phyloP scores from a whole-genome alignment of 805 yeast species.

The Lipomyces starkeyi region DNA sequence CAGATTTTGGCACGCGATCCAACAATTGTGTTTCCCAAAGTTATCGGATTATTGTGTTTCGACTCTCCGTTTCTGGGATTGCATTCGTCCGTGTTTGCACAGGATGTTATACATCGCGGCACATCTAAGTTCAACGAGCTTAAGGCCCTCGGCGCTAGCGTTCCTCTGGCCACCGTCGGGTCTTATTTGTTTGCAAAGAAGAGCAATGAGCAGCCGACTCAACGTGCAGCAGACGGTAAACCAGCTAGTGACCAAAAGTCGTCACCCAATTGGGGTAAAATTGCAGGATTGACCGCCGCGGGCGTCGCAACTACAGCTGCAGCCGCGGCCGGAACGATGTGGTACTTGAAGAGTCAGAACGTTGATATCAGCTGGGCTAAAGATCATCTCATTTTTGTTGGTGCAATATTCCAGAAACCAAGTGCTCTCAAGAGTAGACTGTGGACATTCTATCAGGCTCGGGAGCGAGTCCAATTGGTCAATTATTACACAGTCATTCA shows the following conservation, averaged over 20 bases:
- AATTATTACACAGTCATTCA: slow-evolving; percentile 28
- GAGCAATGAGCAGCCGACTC: slow-evolving; percentile 29
- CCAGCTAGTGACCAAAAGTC: slow-evolving; percentile 3
- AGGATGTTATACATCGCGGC: slow-evolving; percentile 33
- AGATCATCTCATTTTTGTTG: slow-evolving; percentile 33
- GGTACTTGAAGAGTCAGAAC: slow-evolving; percentile 34
- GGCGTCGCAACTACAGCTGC: slow-evolving; percentile 36
- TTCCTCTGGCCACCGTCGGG: slow-evolving; percentile 30
- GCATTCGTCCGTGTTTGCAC: slow-evolving; percentile 36
- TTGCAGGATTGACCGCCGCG: slow-evolving; percentile 33
- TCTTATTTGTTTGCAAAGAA: slow-evolving; percentile 36
- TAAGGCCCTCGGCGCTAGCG: slow-evolving; percentile 15
- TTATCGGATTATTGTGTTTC: slow-evolving; percentile 34
- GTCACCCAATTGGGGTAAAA: slow-evolving; percentile 31
- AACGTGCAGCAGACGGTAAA: not conserved
- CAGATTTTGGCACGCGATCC: slow-evolving; percentile 29
- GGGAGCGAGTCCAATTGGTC: slow-evolving; percentile 26
- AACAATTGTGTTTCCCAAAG: slow-evolving; percentile 28
- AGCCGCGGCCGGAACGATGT: slow-evolving; percentile 36
- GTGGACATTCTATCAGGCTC: slow-evolving; percentile 27
- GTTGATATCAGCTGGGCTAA: slow-evolving; percentile 34
- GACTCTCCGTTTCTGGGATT: slow-evolving; percentile 37
- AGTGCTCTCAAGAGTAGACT: slow-evolving; percentile 19
- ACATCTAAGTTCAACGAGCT: slow-evolving; percentile 32
- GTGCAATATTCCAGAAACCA: slow-evolving; percentile 30